Evolutionary conservation across 352 stramenopile species (phyloP).

Genomic region (Blastocystis sp.): DNA sequence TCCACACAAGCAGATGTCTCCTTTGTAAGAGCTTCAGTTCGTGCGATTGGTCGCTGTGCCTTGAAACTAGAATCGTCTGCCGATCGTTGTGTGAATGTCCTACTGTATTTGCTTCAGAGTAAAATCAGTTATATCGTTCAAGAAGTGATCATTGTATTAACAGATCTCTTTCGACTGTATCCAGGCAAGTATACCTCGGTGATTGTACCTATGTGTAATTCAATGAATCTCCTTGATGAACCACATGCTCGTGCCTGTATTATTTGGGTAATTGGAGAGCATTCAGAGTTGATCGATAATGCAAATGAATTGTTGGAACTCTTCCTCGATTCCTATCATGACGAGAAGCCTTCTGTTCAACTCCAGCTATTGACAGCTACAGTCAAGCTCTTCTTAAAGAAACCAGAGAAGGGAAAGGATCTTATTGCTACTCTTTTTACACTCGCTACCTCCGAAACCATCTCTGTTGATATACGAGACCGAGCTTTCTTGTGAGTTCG

Average conservation of each 20-base stretch:
- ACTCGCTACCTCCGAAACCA: slow-evolving; percentile 92
- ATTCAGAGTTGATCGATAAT: slow-evolving; percentile 96
- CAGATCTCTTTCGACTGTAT: slow-evolving; percentile 99
- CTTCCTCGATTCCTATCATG: slow-evolving; percentile 96
- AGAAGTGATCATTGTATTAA: slow-evolving; percentile 98
- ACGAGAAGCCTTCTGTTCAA: slow-evolving; percentile 85
- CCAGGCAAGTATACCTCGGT: slow-evolving; percentile 98
- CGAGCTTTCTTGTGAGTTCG: slow-evolving; percentile 88
- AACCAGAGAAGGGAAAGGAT: slow-evolving; percentile 76
- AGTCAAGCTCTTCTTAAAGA: slow-evolving; percentile 98
- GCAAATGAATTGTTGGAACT: slow-evolving; percentile 95
- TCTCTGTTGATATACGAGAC: slow-evolving; percentile 96
- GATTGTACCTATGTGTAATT: slow-evolving; percentile 98
- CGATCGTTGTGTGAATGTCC: slow-evolving; percentile 96
- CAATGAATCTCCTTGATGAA: slow-evolving; percentile 97
- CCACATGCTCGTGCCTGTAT: slow-evolving; percentile 96
- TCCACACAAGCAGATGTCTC: slow-evolving; percentile 96
- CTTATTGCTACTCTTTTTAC: slow-evolving; percentile 96
- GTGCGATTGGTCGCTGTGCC: slow-evolving; percentile 92
- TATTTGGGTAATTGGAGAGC: slow-evolving; percentile 99
- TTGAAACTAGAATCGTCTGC: slow-evolving; percentile 95
- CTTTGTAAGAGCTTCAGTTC: slow-evolving; percentile 95
- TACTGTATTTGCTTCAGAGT: slow-evolving; percentile 97
- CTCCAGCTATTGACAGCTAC: slow-evolving; percentile 94
- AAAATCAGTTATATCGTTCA: slow-evolving; percentile 99